Conservation (phyloP, 805 yeast species). For the Ogataea zsoltii region DNA sequence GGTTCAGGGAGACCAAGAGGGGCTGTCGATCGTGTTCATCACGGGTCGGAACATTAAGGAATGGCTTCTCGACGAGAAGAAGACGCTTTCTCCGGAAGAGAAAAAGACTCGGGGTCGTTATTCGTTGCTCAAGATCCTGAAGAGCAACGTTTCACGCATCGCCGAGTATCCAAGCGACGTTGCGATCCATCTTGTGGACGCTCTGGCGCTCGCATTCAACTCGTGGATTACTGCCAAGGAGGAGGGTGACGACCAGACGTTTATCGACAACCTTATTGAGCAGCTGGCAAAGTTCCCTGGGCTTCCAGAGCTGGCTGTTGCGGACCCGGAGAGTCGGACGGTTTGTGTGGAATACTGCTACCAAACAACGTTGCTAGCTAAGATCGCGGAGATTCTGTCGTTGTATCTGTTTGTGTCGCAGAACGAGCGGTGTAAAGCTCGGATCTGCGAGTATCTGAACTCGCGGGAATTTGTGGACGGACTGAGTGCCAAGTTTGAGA, state of each 20-base stretch:
- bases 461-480: conserved; percentile 33
- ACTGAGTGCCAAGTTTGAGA: conserved; percentile 41
- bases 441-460: conserved; percentile 35
- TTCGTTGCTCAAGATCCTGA: conserved; percentile 59
- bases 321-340: conserved; percentile 7
- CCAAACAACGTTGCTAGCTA: conserved; percentile 58
- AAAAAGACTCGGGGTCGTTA: conserved; percentile 12
- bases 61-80: conserved; percentile 23
- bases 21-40: conserved; percentile 67
- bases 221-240: conserved; percentile 71
- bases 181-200: conserved; percentile 68
- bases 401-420: conserved; percentile 63
- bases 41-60: conserved; percentile 54
- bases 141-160: conserved; percentile 52
- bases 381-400: conserved; percentile 75
- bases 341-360: conserved; percentile 45
- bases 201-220: conserved; percentile 72
- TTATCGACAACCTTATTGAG: conserved; percentile 43
- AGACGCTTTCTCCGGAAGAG: conserved; percentile 9
- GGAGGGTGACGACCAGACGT: conserved; percentile 48
- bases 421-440: conserved; percentile 39
- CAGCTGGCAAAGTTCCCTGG: conserved; percentile 28
- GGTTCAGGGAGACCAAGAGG: conserved; percentile 74
- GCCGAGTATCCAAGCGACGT: conserved; percentile 59
- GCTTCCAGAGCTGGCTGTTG: conserved; percentile 16